Conservation (phyloP, 805 yeast species). For the Barnettozyma wickerhamii region DNA sequence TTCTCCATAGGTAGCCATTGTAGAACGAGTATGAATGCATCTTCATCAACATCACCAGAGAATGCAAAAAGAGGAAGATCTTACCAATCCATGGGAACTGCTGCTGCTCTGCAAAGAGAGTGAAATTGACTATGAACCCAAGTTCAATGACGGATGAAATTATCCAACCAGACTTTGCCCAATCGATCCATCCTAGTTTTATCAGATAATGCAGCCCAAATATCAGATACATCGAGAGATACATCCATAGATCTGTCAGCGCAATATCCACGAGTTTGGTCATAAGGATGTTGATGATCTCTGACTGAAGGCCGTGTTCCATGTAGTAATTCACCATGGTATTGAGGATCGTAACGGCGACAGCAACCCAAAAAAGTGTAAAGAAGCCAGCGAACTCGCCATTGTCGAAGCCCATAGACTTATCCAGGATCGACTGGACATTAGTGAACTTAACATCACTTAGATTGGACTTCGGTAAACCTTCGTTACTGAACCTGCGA, state of each 20-base stretch:
- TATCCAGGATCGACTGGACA: constrained; percentile 22
- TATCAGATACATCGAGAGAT: constrained; percentile 57
- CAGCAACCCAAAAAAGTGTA: constrained; percentile 72
- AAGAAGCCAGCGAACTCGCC: constrained; percentile 69
- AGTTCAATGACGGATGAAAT: constrained; percentile 58
- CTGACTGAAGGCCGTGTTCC: constrained; percentile 44
- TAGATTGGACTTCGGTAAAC: constrained; percentile 23
- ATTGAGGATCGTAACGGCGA: constrained; percentile 37
- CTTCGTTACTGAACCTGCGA: constrained; percentile 21
- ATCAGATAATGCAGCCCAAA: constrained; percentile 56
- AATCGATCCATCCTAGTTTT: constrained; percentile 40
- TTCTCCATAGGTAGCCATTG: constrained; percentile 83
- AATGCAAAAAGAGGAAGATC: constrained; percentile 79
- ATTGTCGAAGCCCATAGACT: constrained; percentile 9
- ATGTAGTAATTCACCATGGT: constrained; percentile 50
- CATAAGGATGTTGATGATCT: constrained; percentile 52
- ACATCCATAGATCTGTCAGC: constrained; percentile 71
- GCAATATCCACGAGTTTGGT: constrained; percentile 66
- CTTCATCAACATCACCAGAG: constrained; percentile 87
- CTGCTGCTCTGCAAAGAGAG: constrained; percentile 49
- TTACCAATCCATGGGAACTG: constrained; percentile 86
- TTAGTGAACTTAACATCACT: constrained; percentile 23
- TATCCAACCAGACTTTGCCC: constrained; percentile 65
- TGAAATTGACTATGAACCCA: constrained; percentile 46
- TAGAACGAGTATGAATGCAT: constrained; percentile 91